Evolutionary conservation across 1,139 yeast genomes (phyloP).

Genomic region (Candida dubliniensis): DNA sequence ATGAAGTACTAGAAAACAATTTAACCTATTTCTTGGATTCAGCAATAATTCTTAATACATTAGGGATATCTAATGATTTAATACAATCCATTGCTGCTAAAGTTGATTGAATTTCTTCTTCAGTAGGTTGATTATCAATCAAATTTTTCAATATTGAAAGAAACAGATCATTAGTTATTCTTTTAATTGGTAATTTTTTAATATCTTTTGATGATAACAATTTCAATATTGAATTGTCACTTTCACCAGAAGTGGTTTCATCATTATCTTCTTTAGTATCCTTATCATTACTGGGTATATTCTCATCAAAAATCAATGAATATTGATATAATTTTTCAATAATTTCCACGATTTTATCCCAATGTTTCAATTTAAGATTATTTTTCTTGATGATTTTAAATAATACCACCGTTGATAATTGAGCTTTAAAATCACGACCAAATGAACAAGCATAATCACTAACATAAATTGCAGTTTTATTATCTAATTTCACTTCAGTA

Average conservation of each 20-base stretch:
- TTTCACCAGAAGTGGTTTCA: no score
- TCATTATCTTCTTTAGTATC: constrained; percentile 8
- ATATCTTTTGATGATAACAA: not conserved
- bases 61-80: constrained; percentile 59
- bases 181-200: not conserved
- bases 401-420: constrained; percentile 79
- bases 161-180: not conserved
- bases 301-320: constrained; percentile 67
- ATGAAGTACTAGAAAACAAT: no score
- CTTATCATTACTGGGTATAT: constrained; percentile 64
- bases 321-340: constrained; percentile 69
- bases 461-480: constrained; percentile 60
- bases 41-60: constrained; percentile 48
- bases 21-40: constrained; percentile 12
- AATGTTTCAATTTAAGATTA: constrained; percentile 46
- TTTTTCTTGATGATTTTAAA: constrained; percentile 73
- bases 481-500: constrained; percentile 49
- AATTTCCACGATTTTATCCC: constrained; percentile 63
- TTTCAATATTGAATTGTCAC: no score
- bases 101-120: constrained; percentile 86
- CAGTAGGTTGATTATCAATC: constrained; percentile 89
- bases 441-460: constrained; percentile 80
- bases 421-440: constrained; percentile 91
- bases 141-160: constrained; percentile 66
- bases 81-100: constrained; percentile 81